Conservation (phyloP, 352 stramenopile genomes). For the Sclerospora graminicola region DNA sequence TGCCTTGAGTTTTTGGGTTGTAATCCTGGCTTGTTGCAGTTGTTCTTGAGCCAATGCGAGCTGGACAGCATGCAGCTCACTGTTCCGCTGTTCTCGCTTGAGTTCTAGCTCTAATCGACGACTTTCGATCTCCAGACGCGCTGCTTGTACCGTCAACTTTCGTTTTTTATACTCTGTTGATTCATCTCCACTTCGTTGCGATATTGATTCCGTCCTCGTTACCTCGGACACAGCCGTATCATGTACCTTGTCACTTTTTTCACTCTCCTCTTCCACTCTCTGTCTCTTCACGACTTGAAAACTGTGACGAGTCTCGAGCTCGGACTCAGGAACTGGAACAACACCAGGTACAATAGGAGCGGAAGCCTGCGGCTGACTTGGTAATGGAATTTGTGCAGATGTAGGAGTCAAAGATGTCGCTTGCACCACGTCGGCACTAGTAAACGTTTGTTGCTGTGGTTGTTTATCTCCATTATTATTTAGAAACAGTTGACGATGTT, state of each 20-base stretch:
- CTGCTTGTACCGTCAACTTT: conserved; percentile 30
- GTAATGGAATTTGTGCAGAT: not conserved
- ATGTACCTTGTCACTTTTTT: conserved; percentile 1
- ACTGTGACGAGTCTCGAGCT: conserved; percentile 4
- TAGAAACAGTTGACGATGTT: not conserved
- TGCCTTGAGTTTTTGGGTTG: conserved; percentile 36
- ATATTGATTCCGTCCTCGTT: not conserved
- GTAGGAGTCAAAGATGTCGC: conserved; percentile 4
- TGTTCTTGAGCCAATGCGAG: conserved; percentile 39
- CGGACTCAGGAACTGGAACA: conserved; percentile 1
- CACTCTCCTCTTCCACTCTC: conserved; percentile 3
- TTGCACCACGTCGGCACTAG: conserved; percentile 8
- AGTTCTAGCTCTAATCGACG: conserved; percentile 34
- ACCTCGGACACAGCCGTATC: not conserved
- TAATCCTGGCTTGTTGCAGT: conserved; percentile 36
- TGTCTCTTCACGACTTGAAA: conserved; percentile 11
- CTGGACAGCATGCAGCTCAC: conserved; percentile 34
- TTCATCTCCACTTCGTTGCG: conserved; percentile 5
- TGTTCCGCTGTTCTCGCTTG: conserved; percentile 28
- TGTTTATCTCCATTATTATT: conserved; percentile 1
- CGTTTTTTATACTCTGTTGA: conserved; percentile 29
- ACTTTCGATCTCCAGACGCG: conserved; percentile 31
- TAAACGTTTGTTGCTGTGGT: conserved; percentile 8
- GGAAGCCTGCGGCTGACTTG: not conserved
- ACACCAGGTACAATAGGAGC: not conserved